Conservation (phyloP, 1,139 yeast genomes). For the Yarrowia galli region DNA sequence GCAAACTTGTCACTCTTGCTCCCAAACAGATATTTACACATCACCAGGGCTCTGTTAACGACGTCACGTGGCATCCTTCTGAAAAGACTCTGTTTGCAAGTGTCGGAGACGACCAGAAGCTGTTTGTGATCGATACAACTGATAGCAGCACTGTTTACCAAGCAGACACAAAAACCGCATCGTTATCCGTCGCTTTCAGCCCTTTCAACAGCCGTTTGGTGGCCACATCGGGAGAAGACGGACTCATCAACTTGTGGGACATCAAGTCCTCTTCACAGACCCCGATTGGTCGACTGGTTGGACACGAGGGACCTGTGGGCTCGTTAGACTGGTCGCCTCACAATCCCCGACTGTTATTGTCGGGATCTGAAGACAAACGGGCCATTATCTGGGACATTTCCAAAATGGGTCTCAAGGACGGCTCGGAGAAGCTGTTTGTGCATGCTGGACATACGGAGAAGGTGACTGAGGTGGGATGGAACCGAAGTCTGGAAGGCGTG, state of each 20-base stretch:
- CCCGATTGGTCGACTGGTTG: constrained; percentile 43
- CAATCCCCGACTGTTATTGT: constrained; percentile 65
- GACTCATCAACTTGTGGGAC: constrained; percentile 75
- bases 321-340: constrained; percentile 80
- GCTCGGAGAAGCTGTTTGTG: constrained; percentile 61
- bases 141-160: neutral
- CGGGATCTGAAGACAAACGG: constrained; percentile 73
- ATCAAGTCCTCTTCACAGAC: constrained; percentile 42
- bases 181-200: constrained; percentile 18
- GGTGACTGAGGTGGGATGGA: constrained; percentile 89
- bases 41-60: constrained; percentile 59
- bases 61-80: constrained; percentile 76
- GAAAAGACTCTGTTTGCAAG: constrained; percentile 71
- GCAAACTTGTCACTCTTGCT: neutral
- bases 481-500: constrained; percentile 77
- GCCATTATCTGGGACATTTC: constrained; percentile 76
- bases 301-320: constrained; percentile 70
- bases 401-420: constrained; percentile 49
- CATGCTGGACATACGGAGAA: constrained; percentile 94
- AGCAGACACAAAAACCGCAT: constrained; percentile 19
- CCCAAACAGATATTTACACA: constrained; percentile 11
- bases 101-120: constrained; percentile 77
- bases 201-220: constrained; percentile 31
- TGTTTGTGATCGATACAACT: constrained; percentile 43
- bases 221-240: constrained; percentile 57